Evolutionary conservation across 2,329 filamentous ascomycete genomes (phyloP).

Genomic region (Exophiala spinifera): DNA sequence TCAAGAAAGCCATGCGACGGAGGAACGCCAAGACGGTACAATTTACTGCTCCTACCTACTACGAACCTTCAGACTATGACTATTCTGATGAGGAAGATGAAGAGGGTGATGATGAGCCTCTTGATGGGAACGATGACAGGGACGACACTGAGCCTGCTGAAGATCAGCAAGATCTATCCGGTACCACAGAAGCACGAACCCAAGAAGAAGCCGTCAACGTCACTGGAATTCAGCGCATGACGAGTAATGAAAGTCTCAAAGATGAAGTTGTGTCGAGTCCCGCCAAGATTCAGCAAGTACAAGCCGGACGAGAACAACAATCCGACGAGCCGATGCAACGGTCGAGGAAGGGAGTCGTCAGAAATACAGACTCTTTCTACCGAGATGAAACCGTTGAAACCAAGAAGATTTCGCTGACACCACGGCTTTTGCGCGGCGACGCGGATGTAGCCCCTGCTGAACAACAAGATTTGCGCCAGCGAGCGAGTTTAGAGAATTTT

Average conservation of each 20-base stretch:
- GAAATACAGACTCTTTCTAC: slow-evolving; percentile 95
- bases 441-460: slow-evolving; percentile 75
- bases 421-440: slow-evolving; percentile 85
- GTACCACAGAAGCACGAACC: slow-evolving; percentile 40
- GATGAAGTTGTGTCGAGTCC: slow-evolving; percentile 31
- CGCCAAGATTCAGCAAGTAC: slow-evolving; percentile 23
- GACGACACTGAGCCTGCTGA: slow-evolving; percentile 47
- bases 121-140: slow-evolving; percentile 34
- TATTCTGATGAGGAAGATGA: slow-evolving; percentile 76
- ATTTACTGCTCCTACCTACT: slow-evolving; percentile 80
- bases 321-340: slow-evolving; percentile 53
- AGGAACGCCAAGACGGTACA: slow-evolving; percentile 82
- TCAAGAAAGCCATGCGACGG: slow-evolving; percentile 79
- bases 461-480: slow-evolving; percentile 60
- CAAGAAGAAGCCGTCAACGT: slow-evolving; percentile 38
- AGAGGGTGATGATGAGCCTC: slow-evolving; percentile 47
- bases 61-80: slow-evolving; percentile 82
- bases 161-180: slow-evolving; percentile 34
- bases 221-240: slow-evolving; percentile 24
- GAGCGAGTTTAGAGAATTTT: slow-evolving; percentile 71
- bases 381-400: slow-evolving; percentile 94
- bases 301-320: slow-evolving; percentile 45
- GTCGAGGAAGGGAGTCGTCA: slow-evolving; percentile 79
- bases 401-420: slow-evolving; percentile 94
- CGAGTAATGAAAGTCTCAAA: slow-evolving; percentile 24